Percentiles rank a stretch among this genome's conserved stretches.
Conservation (phyloP, 2,329 filamentous ascomycete species). For the Botrytis galanthina region DNA sequence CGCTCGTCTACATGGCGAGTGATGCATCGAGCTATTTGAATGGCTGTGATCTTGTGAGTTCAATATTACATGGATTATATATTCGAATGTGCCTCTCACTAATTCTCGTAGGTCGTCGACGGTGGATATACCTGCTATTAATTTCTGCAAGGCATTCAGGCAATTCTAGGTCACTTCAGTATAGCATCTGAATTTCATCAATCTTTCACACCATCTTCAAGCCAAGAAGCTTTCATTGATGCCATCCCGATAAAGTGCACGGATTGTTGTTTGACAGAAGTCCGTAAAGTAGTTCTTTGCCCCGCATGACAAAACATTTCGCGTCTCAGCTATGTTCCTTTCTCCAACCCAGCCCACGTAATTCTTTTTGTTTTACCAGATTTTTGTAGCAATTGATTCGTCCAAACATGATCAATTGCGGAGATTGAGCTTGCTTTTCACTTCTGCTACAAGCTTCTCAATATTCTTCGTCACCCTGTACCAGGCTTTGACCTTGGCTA, state of each 20-base stretch:
- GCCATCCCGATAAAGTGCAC: background rate
- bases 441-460: background rate
- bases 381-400: background rate
- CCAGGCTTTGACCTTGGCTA: background rate
- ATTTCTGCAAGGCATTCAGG: constrained; percentile 22
- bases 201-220: background rate
- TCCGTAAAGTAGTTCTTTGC: constrained; percentile 5
- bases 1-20: constrained; percentile 36
- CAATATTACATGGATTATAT: background rate
- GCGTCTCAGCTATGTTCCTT: background rate
- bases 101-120: constrained; percentile 26
- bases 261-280: background rate
- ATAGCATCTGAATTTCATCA: background rate
- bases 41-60: constrained; percentile 32
- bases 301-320: background rate
- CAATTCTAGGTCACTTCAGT: background rate
- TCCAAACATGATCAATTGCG: background rate
- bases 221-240: background rate
- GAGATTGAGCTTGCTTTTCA: background rate
- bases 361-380: background rate
- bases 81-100: background rate
- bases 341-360: background rate
- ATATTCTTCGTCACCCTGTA: background rate
- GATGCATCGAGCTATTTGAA: constrained; percentile 33
- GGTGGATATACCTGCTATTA: constrained; percentile 30